Conservation (phyloP, 2,329 filamentous ascomycete species). For the Podosphaera xanthii region DNA sequence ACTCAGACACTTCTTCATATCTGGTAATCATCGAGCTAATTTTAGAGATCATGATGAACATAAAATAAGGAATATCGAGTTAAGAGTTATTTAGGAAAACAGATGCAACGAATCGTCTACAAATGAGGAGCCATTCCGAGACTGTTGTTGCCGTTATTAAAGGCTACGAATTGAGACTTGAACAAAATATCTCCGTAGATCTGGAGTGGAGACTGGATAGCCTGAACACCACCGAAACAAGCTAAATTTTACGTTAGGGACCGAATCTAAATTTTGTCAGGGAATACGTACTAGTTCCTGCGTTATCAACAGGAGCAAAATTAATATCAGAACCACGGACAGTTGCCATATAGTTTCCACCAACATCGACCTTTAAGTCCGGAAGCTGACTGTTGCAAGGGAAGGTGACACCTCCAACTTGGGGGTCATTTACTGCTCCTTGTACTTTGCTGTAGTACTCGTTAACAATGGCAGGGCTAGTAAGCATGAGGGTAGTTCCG, state of each 20-base stretch:
- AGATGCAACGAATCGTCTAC: not conserved
- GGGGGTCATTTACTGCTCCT: conserved; percentile 17
- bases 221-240: conserved; percentile 48
- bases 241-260: conserved; percentile 15
- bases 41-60: too few relatives aligned
- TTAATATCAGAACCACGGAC: conserved; percentile 22
- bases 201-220: conserved; percentile 29
- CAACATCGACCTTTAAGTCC: conserved; percentile 18
- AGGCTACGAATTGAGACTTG: conserved; percentile 35
- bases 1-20: too few relatives aligned
- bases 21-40: too few relatives aligned
- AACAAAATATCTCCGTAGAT: conserved; percentile 42
- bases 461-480: conserved; percentile 17
- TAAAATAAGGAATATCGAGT: too few relatives aligned
- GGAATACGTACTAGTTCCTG: conserved; percentile 24
- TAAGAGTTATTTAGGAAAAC: too few relatives aligned
- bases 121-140: conserved; percentile 25
- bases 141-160: conserved; percentile 31
- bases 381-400: conserved; percentile 17
- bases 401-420: conserved; percentile 19
- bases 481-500: conserved; percentile 21
- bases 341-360: conserved; percentile 24
- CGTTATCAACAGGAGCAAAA: conserved; percentile 24
- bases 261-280: not conserved
- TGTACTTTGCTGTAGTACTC: conserved; percentile 20